phyloP scores from a whole-genome alignment of 2,329 filamentous ascomycete species.

The Cercospora brassicicola region DNA sequence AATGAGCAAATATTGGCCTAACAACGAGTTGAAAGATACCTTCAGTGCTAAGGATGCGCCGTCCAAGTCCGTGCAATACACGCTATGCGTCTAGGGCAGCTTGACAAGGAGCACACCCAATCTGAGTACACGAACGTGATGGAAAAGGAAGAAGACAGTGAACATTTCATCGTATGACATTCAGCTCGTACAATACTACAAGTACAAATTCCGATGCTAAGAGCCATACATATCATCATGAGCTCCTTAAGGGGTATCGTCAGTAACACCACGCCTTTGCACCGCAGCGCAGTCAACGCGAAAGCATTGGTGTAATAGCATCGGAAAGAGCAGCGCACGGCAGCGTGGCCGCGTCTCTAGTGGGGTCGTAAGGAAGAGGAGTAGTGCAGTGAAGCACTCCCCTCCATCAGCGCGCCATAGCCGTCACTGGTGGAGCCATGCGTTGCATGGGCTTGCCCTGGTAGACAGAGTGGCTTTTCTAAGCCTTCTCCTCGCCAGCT shows the following conservation, averaged over 20 bases:
- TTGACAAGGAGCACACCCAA: neutral
- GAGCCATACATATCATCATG: slow-evolving; percentile 19
- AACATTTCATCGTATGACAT: slow-evolving; percentile 16
- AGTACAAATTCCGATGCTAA: slow-evolving; percentile 21
- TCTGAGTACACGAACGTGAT: neutral
- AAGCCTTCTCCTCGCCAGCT: slow-evolving; percentile 38
- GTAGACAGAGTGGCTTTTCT: slow-evolving; percentile 25
- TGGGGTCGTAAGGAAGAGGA: slow-evolving; percentile 15
- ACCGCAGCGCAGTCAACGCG: neutral
- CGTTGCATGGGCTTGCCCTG: slow-evolving; percentile 22
- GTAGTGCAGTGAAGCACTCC: slow-evolving; percentile 20
- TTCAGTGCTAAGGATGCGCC: neutral
- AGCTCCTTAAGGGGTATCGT: slow-evolving; percentile 30
- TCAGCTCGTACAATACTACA: slow-evolving; percentile 17
- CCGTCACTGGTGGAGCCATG: slow-evolving; percentile 19
- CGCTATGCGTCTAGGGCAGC: neutral
- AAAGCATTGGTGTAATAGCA: neutral
- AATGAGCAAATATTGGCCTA: no score
- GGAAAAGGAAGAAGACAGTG: neutral
- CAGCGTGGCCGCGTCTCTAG: slow-evolving; percentile 4
- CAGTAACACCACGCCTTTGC: slow-evolving; percentile 22
- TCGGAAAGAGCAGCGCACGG: neutral
- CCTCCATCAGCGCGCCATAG: slow-evolving; percentile 22
- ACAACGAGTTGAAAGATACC: no score
- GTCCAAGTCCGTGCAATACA: neutral